These are phyloP conservation scores for Nephelium lappaceum DNA, from an alignment of 345 rosid species.

Conservation along the genomic window DNA sequence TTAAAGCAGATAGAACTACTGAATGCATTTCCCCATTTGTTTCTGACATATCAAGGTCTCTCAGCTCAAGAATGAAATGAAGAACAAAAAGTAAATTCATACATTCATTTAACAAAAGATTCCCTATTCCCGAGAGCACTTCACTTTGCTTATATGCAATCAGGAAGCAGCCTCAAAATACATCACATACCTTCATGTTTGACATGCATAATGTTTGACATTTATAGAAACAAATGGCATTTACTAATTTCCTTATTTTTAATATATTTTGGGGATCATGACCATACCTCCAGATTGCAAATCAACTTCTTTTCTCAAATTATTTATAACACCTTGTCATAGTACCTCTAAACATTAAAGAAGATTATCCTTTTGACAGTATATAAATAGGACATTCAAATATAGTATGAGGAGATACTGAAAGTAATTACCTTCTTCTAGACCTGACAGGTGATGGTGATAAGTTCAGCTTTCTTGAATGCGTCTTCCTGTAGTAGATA, in stretches of 20 bases:
- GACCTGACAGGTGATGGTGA: conserved; percentile 90
- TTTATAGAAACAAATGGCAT: background rate
- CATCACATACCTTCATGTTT: background rate
- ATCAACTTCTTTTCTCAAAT: background rate
- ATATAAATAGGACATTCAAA: conserved; percentile 9
- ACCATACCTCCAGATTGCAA: background rate
- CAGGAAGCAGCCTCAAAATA: background rate
- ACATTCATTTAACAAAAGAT: background rate
- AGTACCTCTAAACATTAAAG: background rate
- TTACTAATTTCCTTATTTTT: background rate
- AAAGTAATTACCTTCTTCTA: conserved; percentile 69
- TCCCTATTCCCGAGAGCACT: background rate
- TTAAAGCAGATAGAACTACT: background rate
- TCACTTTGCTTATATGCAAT: background rate
- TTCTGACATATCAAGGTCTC: background rate
- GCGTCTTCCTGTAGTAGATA: conserved; percentile 56
- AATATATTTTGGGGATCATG: conserved; percentile 1
- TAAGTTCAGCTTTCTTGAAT: conserved; percentile 53
- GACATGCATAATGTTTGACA: background rate
- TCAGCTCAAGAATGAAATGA: background rate
- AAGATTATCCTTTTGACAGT: background rate
- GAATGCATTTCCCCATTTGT: background rate
- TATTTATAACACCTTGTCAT: conserved; percentile 11
- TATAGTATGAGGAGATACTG: conserved; percentile 16
- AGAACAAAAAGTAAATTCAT: background rate